Percentiles rank a stretch among this genome's conserved stretches.
Conservation (phyloP, 495 filamentous ascomycete genomes). For the Xylaria scruposa region DNA sequence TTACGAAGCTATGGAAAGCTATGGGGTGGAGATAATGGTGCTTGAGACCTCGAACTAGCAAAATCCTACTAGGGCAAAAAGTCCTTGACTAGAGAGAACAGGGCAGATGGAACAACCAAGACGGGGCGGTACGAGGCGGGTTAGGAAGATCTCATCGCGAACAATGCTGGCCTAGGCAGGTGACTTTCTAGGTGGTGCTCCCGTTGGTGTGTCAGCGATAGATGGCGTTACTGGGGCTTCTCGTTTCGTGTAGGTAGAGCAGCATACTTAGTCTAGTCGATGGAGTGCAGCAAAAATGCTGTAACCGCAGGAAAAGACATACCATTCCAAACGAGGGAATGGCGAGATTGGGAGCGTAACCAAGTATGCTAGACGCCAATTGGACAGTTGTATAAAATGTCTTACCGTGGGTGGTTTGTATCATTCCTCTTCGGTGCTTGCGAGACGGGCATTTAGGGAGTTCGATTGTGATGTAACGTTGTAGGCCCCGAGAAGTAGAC, state of each 20-base stretch:
- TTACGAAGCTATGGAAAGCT: constrained; percentile 14
- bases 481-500: constrained; percentile 23
- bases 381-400: constrained; percentile 5
- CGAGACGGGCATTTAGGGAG: constrained; percentile 7
- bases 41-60: constrained; percentile 10
- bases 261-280: neutral
- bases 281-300: neutral
- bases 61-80: neutral
- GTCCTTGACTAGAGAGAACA: constrained; percentile 11
- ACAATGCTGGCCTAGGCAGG: constrained; percentile 32
- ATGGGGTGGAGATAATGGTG: constrained; percentile 9
- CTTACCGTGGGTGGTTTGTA: constrained; percentile 17
- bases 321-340: constrained; percentile 17
- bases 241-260: constrained; percentile 12
- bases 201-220: neutral
- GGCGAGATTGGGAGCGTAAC: constrained; percentile 19
- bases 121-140: constrained; percentile 17
- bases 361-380: constrained; percentile 10
- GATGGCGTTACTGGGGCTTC: constrained; percentile 4
- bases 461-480: constrained; percentile 28
- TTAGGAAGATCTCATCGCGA: constrained; percentile 15
- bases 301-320: constrained; percentile 11
- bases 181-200: constrained; percentile 21
- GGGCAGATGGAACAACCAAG: constrained; percentile 19
- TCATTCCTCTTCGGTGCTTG: constrained; percentile 11